A percentile compares a stretch with the other conserved stretches of the same genome.
Conservation (phyloP, 345 rosid species). For the Heritiera littoralis region DNA sequence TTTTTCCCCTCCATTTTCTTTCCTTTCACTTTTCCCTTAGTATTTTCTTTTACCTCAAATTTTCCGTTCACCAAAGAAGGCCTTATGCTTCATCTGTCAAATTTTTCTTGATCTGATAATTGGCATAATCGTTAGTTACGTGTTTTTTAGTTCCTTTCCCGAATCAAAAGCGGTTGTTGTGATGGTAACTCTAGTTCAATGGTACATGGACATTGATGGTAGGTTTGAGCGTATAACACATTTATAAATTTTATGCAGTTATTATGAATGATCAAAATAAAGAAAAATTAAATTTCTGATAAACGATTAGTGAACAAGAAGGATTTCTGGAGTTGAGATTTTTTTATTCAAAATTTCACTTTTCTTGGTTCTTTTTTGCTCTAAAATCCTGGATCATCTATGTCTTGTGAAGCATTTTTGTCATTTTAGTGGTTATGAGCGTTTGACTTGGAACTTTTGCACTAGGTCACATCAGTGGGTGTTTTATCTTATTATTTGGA, state of each 20-base stretch:
- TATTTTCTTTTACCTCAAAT: no score
- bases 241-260: neutral
- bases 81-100: neutral
- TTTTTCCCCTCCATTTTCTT: no score
- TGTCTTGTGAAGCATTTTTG: neutral
- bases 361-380: neutral
- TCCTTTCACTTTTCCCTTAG: no score
- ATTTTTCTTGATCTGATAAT: neutral
- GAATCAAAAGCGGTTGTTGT: neutral
- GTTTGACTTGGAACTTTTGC: conserved; percentile 8
- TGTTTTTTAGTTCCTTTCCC: neutral
- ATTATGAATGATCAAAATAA: neutral
- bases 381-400: neutral
- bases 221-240: neutral
- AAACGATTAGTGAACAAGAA: neutral
- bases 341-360: neutral
- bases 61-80: no score
- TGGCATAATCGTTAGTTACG: neutral
- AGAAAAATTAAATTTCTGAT: neutral
- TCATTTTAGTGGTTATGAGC: neutral
- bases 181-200: neutral
- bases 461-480: neutral
- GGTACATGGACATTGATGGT: neutral
- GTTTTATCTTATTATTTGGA: neutral
- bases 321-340: neutral